Conservation (phyloP, 129 eudicot genomes). For the Scalesia atractyloides region DNA sequence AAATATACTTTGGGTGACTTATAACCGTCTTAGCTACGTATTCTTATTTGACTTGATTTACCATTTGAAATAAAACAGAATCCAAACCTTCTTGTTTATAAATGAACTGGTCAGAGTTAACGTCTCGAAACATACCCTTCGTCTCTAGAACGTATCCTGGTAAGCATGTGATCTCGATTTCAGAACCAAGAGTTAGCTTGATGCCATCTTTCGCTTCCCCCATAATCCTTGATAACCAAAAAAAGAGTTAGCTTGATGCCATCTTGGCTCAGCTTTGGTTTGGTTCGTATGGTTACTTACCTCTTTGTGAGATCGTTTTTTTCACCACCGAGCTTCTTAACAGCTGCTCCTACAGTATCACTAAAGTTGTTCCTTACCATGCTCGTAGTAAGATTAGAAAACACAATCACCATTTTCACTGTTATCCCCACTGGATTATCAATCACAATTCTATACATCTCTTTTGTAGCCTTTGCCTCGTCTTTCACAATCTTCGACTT, state of each 20-base stretch:
- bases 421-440: slow-evolving; percentile 58
- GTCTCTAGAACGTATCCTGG: slow-evolving; percentile 72
- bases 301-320: slow-evolving; percentile 63
- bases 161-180: slow-evolving; percentile 67
- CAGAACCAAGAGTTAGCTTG: slow-evolving; percentile 59
- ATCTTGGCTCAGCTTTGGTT: slow-evolving; percentile 11
- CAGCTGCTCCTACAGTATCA: slow-evolving; percentile 65
- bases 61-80: not conserved
- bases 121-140: slow-evolving; percentile 44
- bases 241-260: not conserved
- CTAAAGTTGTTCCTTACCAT: slow-evolving; percentile 70
- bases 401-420: slow-evolving; percentile 61
- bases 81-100: not conserved
- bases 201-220: slow-evolving; percentile 71
- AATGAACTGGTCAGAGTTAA: not conserved
- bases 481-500: slow-evolving; percentile 46
- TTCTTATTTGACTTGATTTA: not conserved
- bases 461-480: slow-evolving; percentile 57
- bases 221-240: slow-evolving; percentile 46
- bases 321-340: slow-evolving; percentile 62
- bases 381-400: slow-evolving; percentile 61
- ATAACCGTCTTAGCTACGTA: not conserved
- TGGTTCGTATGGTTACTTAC: slow-evolving; percentile 27
- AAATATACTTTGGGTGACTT: slow-evolving; percentile 2
- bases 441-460: slow-evolving; percentile 64